These are phyloP conservation scores for Vitis riparia DNA, from an alignment of 164 flowering plant species.

Conservation along the genomic window DNA sequence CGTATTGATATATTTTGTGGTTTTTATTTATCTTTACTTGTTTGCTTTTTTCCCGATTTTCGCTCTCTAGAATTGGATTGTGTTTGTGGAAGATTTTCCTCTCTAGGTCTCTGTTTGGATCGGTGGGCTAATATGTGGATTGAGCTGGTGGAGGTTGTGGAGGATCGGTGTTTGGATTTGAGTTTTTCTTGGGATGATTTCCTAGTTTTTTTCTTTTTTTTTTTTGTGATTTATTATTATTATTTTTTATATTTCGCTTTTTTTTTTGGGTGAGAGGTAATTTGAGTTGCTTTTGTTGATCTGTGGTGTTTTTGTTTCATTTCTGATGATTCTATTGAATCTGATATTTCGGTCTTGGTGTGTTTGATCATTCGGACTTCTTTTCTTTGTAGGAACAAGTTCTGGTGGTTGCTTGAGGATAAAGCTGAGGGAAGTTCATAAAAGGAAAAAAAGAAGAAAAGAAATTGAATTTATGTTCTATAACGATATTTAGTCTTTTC, in stretches of 20 bases:
- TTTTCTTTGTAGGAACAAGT: neutral
- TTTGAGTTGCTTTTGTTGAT: conserved; percentile 12
- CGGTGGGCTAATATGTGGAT: neutral
- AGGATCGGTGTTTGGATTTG: conserved; percentile 10
- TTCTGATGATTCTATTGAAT: neutral
- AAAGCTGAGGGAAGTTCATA: neutral
- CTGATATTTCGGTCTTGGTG: neutral
- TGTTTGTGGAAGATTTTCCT: too few species aligned
- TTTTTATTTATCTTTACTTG: neutral
- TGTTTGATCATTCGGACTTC: neutral
- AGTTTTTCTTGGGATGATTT: neutral
- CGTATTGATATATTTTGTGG: neutral
- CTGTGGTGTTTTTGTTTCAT: conserved; percentile 9
- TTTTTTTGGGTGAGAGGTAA: conserved; percentile 5
- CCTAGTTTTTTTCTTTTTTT: too few species aligned
- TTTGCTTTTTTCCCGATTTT: neutral
- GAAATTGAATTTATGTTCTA: too few species aligned
- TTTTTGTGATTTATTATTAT: too few species aligned
- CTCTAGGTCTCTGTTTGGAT: neutral
- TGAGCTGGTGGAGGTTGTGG: neutral
- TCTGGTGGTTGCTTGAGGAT: neutral
- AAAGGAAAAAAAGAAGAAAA: neutral
- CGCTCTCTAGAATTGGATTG: neutral
- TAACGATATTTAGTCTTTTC: too few species aligned
- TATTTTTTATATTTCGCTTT: neutral